A percentile compares a stretch with the other conserved stretches of the same genome.
Conservation (phyloP, 139 green algal species). For the Chlamydomonas incerta region DNA sequence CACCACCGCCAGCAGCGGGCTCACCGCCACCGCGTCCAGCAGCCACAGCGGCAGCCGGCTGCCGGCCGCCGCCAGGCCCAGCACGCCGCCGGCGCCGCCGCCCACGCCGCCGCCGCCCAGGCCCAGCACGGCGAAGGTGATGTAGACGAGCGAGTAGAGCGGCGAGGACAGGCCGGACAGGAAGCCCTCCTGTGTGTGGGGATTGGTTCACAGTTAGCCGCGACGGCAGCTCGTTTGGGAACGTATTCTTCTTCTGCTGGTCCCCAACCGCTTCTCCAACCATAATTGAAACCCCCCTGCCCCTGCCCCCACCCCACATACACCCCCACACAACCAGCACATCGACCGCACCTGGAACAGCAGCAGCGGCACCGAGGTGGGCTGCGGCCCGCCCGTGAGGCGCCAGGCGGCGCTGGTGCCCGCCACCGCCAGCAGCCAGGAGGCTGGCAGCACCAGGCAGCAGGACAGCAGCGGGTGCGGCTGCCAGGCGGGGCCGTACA, state of each 20-base stretch:
- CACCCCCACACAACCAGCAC: too few relatives aligned
- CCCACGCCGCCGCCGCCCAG: constrained; percentile 28
- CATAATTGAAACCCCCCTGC: too few relatives aligned
- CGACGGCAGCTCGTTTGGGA: too few relatives aligned
- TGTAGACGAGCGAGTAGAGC: constrained; percentile 36
- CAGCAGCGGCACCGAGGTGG: constrained; percentile 25
- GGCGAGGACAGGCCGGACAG: constrained; percentile 36
- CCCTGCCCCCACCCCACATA: neutral
- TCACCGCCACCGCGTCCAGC: constrained; percentile 11
- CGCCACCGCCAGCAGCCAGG: constrained; percentile 1
- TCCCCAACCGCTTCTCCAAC: too few relatives aligned
- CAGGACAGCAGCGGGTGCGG: constrained; percentile 30
- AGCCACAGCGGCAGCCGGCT: constrained; percentile 34
- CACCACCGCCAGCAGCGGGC: constrained; percentile 33
- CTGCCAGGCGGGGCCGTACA: constrained; percentile 32
- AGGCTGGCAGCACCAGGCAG: constrained; percentile 27
- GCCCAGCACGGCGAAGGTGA: constrained; percentile 30
- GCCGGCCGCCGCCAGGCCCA: constrained; percentile 8
- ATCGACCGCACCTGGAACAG: constrained; percentile 41
- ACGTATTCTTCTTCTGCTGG: too few relatives aligned
- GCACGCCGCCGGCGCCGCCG: constrained; percentile 17
- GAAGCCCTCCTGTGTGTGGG: constrained; percentile 39
- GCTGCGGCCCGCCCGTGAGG: neutral
- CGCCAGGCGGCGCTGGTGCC: neutral
- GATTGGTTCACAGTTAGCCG: too few relatives aligned